Evolutionary conservation across 371 early-diverging fungal genomes (phyloP), one percentile per base, ranked within the genome.

Genomic region (Circinella minor): DNA sequence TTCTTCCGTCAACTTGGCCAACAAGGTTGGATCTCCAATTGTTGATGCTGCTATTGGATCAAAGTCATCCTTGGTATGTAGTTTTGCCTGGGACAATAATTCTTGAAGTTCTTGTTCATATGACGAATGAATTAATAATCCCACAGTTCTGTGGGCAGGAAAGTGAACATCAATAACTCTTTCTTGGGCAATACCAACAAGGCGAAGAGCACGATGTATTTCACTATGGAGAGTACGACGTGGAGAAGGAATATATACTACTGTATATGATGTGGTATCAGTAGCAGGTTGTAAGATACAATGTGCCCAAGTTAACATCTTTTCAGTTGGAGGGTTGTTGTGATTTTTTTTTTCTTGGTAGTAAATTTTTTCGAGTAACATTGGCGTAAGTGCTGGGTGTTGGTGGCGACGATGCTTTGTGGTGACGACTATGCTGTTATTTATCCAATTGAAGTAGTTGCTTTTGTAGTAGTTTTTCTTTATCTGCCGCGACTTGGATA

Each of bases 121-220:
- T 3, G 57, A 64, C 3, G 3, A 0, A 55, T 71, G 54, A 4
- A 71, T 37, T 17, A 66, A 38, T 3, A 71, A 20, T 3, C 62
- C 66, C 3, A 66, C 46, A 37, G 36, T 36, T 36, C 71, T 51
- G 20, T n/a, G 49, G 9, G 54, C 51, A 8, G 71, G 66, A 47
- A 70, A 70, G n/a, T 65, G 71, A 8, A 71, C n/a, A 34, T 71
- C 71, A 3, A 71, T 49, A 10, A 65, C 20, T 1, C 66, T n/a
- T 4, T 17, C 36, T 37, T 70, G 71, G 0, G 36, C 18, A 2
- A 70, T 48, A 0, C 63, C 63, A 0, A 70, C 0, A 1, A 39
- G 14, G 1, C 51, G 15, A 9, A 65, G 66, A 8, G 55, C 36
- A 0, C 34, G 49, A 55, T 51, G 60, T 1, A 65, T 57, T 18